Evolutionary conservation across 2,329 filamentous ascomycete genomes (phyloP), one percentile per base, ranked within the genome.

Genomic region (Ophiostoma angusticollis): DNA sequence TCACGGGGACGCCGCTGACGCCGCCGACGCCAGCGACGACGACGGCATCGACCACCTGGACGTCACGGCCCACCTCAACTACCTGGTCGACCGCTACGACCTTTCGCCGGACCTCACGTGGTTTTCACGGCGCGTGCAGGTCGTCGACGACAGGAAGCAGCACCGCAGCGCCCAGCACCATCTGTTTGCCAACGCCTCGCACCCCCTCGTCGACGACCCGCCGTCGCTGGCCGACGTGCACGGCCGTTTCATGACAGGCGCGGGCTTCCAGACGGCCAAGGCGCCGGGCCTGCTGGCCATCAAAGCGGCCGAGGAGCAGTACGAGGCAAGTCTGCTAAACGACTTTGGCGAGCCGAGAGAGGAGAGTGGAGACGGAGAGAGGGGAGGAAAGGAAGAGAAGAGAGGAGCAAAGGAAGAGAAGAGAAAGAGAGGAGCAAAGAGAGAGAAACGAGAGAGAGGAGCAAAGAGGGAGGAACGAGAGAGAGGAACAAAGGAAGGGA

Each of bases 71-170:
- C 55, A 53, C 28, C 40, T 56, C 17, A 43, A 45, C 36, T 45
- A 47, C 11, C 45, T 57, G 5, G 47, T 46, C 14, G 45, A 47
- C 31, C 48, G 47, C n/a, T 46, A 54, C 43, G 38, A 40, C 6
- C 47, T 57, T 17, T 46, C 49, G 11, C 41, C 44, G 9, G 45
- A 54, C 7, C 34, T 56, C 5, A 39, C 48, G 4, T 54, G 44
- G 40, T 45, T 45, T 31, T 45, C 51, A 6, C 48, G 51, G 33
- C 45, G 48, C 16, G 36, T 55, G 21, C 39, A 42, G 9, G 14
- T 31, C 14, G 35, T 36, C 23, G 18, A 35, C 17, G 28, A n/a
- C n/a, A n/a, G n/a, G n/a, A n/a, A n/a, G n/a, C n/a, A 14, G 17
- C 40, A 30, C 13, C 41, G 37, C 12, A 33, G 18, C 19, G 35